These are phyloP conservation scores for Candolleomyces aberdarensis DNA, from an alignment of 768 basidiomycete genomes.

Conservation along the genomic window DNA sequence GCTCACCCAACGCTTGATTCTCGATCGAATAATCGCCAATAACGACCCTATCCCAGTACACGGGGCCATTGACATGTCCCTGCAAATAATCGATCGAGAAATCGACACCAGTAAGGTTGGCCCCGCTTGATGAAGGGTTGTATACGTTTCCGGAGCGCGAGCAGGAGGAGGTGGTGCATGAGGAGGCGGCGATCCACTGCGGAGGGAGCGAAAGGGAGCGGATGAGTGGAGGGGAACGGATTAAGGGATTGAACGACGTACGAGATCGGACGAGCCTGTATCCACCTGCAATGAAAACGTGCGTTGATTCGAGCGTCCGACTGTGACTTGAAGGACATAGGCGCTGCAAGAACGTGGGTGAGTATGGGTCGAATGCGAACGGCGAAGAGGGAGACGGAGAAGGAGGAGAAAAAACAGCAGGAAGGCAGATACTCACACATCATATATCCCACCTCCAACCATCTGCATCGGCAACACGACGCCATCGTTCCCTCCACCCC, in stretches of 20 bases:
- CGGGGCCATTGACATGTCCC: slow-evolving; percentile 56
- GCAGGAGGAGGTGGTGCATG: slow-evolving; percentile 58
- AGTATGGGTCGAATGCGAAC: background rate
- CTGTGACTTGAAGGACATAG: slow-evolving; percentile 58
- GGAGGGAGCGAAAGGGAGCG: no score
- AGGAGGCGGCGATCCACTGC: slow-evolving; percentile 73
- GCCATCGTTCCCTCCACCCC: background rate
- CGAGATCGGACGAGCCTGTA: slow-evolving; percentile 80
- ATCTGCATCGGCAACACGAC: background rate
- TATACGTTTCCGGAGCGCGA: slow-evolving; percentile 48
- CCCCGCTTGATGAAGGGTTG: slow-evolving; percentile 42
- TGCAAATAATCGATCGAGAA: slow-evolving; percentile 59
- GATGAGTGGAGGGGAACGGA: background rate
- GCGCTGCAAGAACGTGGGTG: slow-evolving; percentile 36
- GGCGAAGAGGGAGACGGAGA: background rate
- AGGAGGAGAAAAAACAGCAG: background rate
- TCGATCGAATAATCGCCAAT: slow-evolving; percentile 63
- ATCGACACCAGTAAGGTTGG: slow-evolving; percentile 36
- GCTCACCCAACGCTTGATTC: slow-evolving; percentile 68
- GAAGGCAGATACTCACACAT: background rate
- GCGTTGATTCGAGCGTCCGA: slow-evolving; percentile 48
- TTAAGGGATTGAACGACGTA: slow-evolving; percentile 29
- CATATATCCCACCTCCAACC: background rate
- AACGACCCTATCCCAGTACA: slow-evolving; percentile 65
- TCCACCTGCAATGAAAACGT: slow-evolving; percentile 67